phyloP scores from a whole-genome alignment of 73 alveolate species.

The Tetrahymena elliotti region DNA sequence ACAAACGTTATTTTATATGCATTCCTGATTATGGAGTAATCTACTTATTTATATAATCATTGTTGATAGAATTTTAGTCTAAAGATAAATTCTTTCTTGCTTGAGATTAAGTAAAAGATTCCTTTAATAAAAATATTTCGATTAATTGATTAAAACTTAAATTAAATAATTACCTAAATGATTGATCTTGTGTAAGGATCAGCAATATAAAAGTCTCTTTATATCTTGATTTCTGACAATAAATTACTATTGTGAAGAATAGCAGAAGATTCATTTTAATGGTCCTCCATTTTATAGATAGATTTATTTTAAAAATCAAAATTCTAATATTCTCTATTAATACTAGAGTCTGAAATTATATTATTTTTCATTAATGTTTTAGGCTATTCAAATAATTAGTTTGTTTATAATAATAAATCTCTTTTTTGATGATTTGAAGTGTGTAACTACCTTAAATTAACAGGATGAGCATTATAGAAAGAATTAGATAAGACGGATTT shows the following conservation, averaged over 20 bases:
- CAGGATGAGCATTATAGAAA: not conserved
- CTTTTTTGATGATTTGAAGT: not conserved
- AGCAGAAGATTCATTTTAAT: not conserved
- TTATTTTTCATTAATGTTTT: not conserved
- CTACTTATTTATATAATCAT: not conserved
- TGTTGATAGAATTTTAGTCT: not conserved
- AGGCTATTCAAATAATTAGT: not conserved
- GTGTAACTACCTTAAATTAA: not conserved
- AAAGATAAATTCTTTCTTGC: not conserved
- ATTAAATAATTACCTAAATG: not conserved
- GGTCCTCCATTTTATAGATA: not conserved
- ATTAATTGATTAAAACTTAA: not conserved
- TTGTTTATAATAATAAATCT: not conserved
- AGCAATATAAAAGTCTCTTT: not conserved
- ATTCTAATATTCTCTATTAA: not conserved
- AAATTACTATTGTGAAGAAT: not conserved
- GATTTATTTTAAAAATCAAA: not conserved
- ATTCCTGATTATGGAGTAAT: not conserved
- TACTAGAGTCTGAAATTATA: not conserved
- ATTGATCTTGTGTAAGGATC: not conserved
- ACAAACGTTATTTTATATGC: not conserved
- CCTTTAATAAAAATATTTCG: not conserved
- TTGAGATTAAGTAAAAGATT: not conserved
- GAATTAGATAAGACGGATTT: not conserved
- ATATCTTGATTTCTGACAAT: not conserved